Conservation (phyloP, 2,329 filamentous ascomycete species). For the Neodidymelliopsis sp. region DNA sequence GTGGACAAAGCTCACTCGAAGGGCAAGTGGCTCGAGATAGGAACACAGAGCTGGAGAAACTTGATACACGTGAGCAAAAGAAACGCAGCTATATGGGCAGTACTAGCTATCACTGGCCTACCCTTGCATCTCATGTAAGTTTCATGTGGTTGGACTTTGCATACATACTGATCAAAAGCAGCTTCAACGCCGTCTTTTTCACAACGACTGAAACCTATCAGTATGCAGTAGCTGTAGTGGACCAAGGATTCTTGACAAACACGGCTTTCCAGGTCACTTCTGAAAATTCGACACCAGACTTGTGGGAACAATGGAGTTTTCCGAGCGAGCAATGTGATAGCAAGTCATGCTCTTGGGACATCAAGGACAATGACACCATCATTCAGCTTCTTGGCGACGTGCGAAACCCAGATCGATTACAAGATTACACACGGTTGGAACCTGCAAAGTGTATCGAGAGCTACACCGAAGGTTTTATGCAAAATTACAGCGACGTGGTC, state of each 20-base stretch:
- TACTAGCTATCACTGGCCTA: conserved; percentile 22
- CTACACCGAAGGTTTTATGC: conserved; percentile 20
- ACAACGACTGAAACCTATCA: conserved; percentile 25
- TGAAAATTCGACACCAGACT: conserved; percentile 20
- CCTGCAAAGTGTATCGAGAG: conserved; percentile 15
- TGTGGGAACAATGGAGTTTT: too few relatives aligned
- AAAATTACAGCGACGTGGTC: conserved; percentile 18
- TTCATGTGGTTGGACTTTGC: background rate
- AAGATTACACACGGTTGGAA: conserved; percentile 3
- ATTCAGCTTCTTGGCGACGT: conserved; percentile 17
- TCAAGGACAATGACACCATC: conserved; percentile 9
- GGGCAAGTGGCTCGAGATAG: conserved; percentile 34
- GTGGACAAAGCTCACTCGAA: conserved; percentile 32
- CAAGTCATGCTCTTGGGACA: conserved; percentile 14
- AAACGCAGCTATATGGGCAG: conserved; percentile 17
- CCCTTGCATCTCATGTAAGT: conserved; percentile 28
- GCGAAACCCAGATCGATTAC: conserved; percentile 6
- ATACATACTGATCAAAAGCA: background rate
- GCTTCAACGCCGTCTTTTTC: conserved; percentile 29
- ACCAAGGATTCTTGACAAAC: conserved; percentile 10
- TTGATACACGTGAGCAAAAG: conserved; percentile 18
- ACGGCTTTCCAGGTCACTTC: conserved; percentile 14
- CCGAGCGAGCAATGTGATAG: conserved; percentile 5
- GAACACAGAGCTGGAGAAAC: conserved; percentile 24
- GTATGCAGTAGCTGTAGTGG: conserved; percentile 26